Evolutionary conservation across 129 eudicot species (phyloP).

Genomic region (Sambucus nigra): DNA sequence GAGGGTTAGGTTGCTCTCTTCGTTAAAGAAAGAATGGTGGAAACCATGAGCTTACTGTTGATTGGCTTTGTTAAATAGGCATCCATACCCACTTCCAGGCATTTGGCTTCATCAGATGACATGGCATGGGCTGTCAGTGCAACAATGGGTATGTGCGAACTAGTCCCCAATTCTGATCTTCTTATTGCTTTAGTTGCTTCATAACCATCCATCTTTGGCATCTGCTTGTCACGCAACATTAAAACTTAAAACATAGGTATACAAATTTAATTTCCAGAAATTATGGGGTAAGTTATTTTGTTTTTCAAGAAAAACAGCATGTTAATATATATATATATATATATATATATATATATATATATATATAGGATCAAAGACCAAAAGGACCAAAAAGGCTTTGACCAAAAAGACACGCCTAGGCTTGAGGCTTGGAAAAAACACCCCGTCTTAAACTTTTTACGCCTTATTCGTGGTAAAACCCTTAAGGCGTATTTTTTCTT

Average conservation of each 20-base stretch:
- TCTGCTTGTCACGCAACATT: slow-evolving; percentile 28
- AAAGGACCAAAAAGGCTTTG: no score
- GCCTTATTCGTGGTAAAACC: no score
- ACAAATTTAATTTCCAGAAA: neutral
- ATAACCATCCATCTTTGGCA: slow-evolving; percentile 99
- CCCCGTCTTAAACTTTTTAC: no score
- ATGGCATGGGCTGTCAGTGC: slow-evolving; percentile 96
- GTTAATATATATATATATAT: no score
- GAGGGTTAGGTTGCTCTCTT: slow-evolving; percentile 25
- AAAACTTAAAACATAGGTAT: slow-evolving; percentile 8
- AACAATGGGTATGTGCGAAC: slow-evolving; percentile 65
- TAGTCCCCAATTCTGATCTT: slow-evolving; percentile 48
- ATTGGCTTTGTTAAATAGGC: slow-evolving; percentile 95
- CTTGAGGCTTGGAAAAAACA: no score
- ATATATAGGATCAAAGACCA: no score
- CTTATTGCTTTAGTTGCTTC: slow-evolving; percentile 91
- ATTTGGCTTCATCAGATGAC: slow-evolving; percentile 90
- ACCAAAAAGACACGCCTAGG: no score
- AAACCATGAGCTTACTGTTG: slow-evolving; percentile 80
- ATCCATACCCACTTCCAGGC: slow-evolving; percentile 98
- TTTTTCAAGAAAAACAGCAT: neutral
- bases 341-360: no score
- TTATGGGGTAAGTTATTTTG: neutral
- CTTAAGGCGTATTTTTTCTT: no score
- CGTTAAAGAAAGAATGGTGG: slow-evolving; percentile 81